Conservation (phyloP, 345 rosid species). For the Euclidium syriacum region DNA sequence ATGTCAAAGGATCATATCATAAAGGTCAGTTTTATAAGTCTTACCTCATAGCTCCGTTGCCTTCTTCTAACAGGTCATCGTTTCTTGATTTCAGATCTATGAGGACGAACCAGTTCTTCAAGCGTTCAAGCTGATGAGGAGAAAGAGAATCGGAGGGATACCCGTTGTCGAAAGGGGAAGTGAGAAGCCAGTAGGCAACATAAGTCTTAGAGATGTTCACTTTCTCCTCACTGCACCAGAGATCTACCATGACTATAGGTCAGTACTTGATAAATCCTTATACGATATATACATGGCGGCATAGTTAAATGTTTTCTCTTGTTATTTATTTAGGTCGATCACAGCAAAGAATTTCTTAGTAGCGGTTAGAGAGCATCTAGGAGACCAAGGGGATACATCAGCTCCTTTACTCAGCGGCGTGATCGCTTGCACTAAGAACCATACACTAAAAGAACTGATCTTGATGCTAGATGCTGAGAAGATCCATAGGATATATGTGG, state of each 20-base stretch:
- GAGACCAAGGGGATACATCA: slow-evolving; percentile 44
- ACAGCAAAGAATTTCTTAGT: slow-evolving; percentile 76
- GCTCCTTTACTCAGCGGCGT: slow-evolving; percentile 48
- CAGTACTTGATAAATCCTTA: slow-evolving; percentile 8
- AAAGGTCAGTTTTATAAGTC: slow-evolving; percentile 44
- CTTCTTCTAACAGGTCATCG: not conserved
- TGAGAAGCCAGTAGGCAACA: slow-evolving; percentile 73
- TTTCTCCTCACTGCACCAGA: slow-evolving; percentile 89
- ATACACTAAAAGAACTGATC: slow-evolving; percentile 72
- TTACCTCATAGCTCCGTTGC: not conserved
- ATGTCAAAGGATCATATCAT: slow-evolving; percentile 48
- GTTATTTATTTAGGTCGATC: slow-evolving; percentile 46
- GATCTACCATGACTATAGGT: slow-evolving; percentile 89
- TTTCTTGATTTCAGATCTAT: slow-evolving; percentile 43
- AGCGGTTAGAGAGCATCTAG: slow-evolving; percentile 63
- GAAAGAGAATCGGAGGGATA: slow-evolving; percentile 68
- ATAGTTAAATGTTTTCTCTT: slow-evolving; percentile 9
- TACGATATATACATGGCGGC: not conserved
- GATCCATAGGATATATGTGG: slow-evolving; percentile 78
- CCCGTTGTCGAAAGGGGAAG: slow-evolving; percentile 63
- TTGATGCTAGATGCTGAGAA: slow-evolving; percentile 57
- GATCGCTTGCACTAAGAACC: slow-evolving; percentile 62
- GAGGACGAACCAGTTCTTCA: slow-evolving; percentile 98
- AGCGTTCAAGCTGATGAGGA: slow-evolving; percentile 91
- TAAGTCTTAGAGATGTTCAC: slow-evolving; percentile 86